Percentiles rank a stretch among this genome's conserved stretches.
These are phyloP conservation scores for Penicillium nucicola DNA, from an alignment of 495 filamentous ascomycete species.

Conservation along the genomic window DNA sequence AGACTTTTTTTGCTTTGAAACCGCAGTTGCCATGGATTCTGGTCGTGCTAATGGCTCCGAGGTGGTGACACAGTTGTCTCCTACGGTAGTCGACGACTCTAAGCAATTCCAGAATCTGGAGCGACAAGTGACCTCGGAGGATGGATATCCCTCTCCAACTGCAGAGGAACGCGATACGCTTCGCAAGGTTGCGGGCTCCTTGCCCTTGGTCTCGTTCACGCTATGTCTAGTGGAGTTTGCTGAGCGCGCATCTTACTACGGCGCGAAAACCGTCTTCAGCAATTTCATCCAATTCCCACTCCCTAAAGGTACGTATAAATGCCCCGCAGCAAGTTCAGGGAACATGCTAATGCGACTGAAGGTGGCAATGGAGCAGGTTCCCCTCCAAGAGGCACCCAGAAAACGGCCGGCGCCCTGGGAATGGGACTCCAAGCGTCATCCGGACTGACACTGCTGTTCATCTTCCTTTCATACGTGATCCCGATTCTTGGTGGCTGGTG, in stretches of 20 bases:
- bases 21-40: no score
- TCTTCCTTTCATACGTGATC: conserved; percentile 56
- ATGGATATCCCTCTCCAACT: conserved; percentile 51
- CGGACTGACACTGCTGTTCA: conserved; percentile 58
- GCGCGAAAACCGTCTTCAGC: conserved; percentile 52
- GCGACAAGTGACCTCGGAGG: neutral
- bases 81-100: no score
- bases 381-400: conserved; percentile 49
- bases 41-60: no score
- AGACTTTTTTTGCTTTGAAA: no score
- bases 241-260: conserved; percentile 58
- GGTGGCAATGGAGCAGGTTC: conserved; percentile 63
- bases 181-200: conserved; percentile 52
- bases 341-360: neutral
- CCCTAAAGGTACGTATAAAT: conserved; percentile 32
- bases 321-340: neutral
- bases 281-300: conserved; percentile 57
- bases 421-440: conserved; percentile 57
- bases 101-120: no score
- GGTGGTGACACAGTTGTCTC: no score
- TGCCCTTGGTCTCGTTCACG: conserved; percentile 46
- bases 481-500: conserved; percentile 59
- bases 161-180: conserved; percentile 53
- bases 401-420: conserved; percentile 56
- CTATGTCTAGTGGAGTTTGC: conserved; percentile 60